phyloP scores from a whole-genome alignment of 345 rosid genomes.

The Salix viminalis region DNA sequence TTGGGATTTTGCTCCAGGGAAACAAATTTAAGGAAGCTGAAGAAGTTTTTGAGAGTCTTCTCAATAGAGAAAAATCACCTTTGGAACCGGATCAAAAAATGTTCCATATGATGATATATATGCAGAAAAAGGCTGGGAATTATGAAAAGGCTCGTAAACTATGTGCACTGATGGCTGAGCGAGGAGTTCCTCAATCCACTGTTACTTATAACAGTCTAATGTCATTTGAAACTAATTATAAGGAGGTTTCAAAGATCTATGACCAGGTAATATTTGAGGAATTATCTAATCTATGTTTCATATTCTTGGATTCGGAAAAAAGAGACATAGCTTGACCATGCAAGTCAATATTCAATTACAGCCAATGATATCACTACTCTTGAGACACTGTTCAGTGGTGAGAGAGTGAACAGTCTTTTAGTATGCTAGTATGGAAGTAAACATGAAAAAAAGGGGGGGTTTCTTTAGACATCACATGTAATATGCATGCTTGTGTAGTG shows the following conservation, averaged over 20 bases:
- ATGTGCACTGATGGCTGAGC: constrained; percentile 67
- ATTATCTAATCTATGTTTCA: background rate
- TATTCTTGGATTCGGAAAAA: background rate
- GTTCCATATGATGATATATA: constrained; percentile 95
- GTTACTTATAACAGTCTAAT: constrained; percentile 87
- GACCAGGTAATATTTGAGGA: constrained; percentile 56
- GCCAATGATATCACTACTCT: too few species aligned
- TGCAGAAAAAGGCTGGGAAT: constrained; percentile 82
- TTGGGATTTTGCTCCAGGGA: constrained; percentile 38
- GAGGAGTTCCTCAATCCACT: constrained; percentile 65
- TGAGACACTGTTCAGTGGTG: too few species aligned
- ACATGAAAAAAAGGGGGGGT: too few species aligned
- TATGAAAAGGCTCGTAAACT: constrained; percentile 78
- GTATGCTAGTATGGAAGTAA: too few species aligned
- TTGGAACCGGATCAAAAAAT: constrained; percentile 85
- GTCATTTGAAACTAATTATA: constrained; percentile 84
- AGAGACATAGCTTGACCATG: too few species aligned
- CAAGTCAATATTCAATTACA: too few species aligned
- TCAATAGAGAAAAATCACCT: constrained; percentile 59
- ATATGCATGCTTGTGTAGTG: too few species aligned
- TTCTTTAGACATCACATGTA: too few species aligned
- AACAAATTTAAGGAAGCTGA: constrained; percentile 83
- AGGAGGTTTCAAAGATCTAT: constrained; percentile 95
- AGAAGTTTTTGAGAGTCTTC: constrained; percentile 71
- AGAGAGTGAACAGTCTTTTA: too few species aligned